Percentiles rank a stretch among this genome's conserved stretches.
These are phyloP conservation scores for Aegle marmelos DNA, from an alignment of 345 rosid genomes.

Conservation along the genomic window DNA sequence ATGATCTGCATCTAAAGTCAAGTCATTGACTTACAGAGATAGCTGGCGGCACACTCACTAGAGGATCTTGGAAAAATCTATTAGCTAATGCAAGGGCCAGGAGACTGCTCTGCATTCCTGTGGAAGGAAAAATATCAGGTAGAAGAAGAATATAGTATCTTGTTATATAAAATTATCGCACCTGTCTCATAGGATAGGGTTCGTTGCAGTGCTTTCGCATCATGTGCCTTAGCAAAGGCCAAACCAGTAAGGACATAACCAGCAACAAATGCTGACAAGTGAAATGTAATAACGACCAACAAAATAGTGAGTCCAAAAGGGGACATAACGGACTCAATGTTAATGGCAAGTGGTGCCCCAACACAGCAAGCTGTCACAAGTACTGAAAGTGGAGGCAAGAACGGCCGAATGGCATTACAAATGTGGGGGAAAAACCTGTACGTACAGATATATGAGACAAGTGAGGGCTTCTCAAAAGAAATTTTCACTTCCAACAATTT, in stretches of 20 bases:
- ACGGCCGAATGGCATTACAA: constrained; percentile 59
- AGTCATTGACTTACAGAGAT: constrained; percentile 57
- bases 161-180: constrained; percentile 16
- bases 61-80: constrained; percentile 87
- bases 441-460: constrained; percentile 5
- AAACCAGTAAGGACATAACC: constrained; percentile 67
- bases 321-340: constrained; percentile 68
- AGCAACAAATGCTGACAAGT: constrained; percentile 66
- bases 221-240: constrained; percentile 50
- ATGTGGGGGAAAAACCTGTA: constrained; percentile 73
- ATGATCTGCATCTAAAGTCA: background rate
- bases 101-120: constrained; percentile 99
- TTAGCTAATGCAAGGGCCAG: constrained; percentile 90
- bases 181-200: constrained; percentile 89
- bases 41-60: constrained; percentile 91
- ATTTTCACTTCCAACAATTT: constrained; percentile 4
- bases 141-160: background rate
- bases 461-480: background rate
- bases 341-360: constrained; percentile 90
- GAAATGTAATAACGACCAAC: constrained; percentile 56
- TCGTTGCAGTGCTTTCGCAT: constrained; percentile 71
- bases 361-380: constrained; percentile 83
- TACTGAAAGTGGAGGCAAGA: constrained; percentile 73
- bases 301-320: constrained; percentile 60
- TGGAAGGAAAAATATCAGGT: constrained; percentile 12